A percentile compares a stretch with the other conserved stretches of the same genome.
These are phyloP conservation scores for Curvularia eragrostidis DNA, from an alignment of 2,329 filamentous ascomycete genomes.

Conservation along the genomic window DNA sequence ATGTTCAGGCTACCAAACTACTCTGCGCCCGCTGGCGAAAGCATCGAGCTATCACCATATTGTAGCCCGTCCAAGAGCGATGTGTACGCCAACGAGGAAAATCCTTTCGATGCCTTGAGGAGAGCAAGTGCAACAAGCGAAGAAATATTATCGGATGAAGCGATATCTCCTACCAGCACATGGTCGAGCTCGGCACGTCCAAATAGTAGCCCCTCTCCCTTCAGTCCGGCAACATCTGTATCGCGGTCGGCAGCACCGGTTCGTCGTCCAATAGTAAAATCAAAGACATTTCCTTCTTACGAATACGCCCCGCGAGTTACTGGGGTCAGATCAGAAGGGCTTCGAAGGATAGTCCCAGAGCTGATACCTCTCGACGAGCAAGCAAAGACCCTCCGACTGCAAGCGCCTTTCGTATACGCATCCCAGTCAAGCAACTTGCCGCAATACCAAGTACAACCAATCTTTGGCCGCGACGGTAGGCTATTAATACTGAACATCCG, in stretches of 20 bases:
- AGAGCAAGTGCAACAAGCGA: not conserved
- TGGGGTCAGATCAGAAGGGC: not conserved
- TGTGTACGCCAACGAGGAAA: not conserved
- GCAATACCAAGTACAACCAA: conserved; percentile 32
- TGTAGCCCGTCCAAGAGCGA: not conserved
- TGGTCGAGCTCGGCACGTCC: conserved; percentile 6
- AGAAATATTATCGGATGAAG: not conserved
- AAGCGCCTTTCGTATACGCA: conserved; percentile 28
- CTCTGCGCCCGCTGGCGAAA: not conserved
- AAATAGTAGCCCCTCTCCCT: conserved; percentile 6
- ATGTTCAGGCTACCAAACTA: conserved; percentile 3
- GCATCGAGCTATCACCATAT: not conserved
- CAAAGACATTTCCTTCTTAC: conserved; percentile 8
- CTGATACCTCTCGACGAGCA: conserved; percentile 25
- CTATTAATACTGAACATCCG: conserved; percentile 27
- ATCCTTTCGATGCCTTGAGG: conserved; percentile 2
- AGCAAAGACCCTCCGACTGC: conserved; percentile 24
- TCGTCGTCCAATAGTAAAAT: not conserved
- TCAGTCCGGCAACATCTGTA: not conserved
- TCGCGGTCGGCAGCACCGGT: not conserved
- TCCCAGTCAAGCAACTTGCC: conserved; percentile 25
- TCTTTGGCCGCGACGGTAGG: conserved; percentile 16
- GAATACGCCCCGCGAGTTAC: too few species aligned
- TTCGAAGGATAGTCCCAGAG: conserved; percentile 15
- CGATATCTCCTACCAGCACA: conserved; percentile 8